These are phyloP conservation scores for Collybia sordida DNA, from an alignment of 768 basidiomycete species.

Conservation along the genomic window DNA sequence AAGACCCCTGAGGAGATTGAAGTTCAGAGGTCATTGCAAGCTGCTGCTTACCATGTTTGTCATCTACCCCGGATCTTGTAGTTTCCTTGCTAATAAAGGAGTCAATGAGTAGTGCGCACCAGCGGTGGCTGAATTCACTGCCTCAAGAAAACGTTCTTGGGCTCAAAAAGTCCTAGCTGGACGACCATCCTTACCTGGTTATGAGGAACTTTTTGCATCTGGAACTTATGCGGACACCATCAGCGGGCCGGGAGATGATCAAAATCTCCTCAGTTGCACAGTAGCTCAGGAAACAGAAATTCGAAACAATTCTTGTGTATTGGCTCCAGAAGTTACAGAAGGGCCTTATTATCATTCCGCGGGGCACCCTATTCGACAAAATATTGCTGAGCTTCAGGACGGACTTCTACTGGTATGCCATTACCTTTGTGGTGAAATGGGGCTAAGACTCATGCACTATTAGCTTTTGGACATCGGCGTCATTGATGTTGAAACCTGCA, in stretches of 20 bases:
- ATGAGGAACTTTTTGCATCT: slow-evolving; percentile 42
- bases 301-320: slow-evolving; percentile 55
- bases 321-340: slow-evolving; percentile 52
- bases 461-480: slow-evolving; percentile 56
- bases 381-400: slow-evolving; percentile 53
- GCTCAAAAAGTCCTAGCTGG: slow-evolving; percentile 44
- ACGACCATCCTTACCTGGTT: slow-evolving; percentile 33
- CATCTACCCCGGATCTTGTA: not conserved
- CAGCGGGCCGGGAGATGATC: slow-evolving; percentile 20
- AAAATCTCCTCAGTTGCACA: slow-evolving; percentile 42
- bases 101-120: slow-evolving; percentile 43
- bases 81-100: not conserved
- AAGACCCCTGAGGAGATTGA: slow-evolving; percentile 45
- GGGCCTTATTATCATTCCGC: slow-evolving; percentile 53
- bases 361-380: slow-evolving; percentile 51
- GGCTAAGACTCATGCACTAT: not conserved
- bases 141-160: slow-evolving; percentile 46
- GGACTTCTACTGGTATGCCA: slow-evolving; percentile 44
- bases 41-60: slow-evolving; percentile 52
- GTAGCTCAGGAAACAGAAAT: slow-evolving; percentile 46
- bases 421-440: not conserved
- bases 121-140: slow-evolving; percentile 50
- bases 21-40: slow-evolving; percentile 46
- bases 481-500: slow-evolving; percentile 56
- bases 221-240: slow-evolving; percentile 33